A percentile compares a stretch with the other conserved stretches of the same genome.
Evolutionary conservation across 2,329 filamentous ascomycete genomes (phyloP).

Genomic region (Aspergillus awamori): DNA sequence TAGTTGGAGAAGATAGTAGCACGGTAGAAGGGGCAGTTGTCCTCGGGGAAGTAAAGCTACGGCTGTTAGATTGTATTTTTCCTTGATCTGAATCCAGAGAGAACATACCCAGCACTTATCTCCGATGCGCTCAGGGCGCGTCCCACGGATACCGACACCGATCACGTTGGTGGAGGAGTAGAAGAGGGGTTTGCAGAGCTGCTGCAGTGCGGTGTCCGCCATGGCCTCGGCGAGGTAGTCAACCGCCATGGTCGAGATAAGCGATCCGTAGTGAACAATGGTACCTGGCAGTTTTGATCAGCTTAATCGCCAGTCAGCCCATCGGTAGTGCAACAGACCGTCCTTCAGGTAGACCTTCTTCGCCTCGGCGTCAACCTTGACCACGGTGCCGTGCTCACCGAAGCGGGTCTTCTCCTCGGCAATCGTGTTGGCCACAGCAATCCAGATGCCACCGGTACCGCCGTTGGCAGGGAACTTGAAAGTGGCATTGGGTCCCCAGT

Average conservation of each 20-base stretch:
- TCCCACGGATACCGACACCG: slow-evolving; percentile 89
- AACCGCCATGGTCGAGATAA: slow-evolving; percentile 94
- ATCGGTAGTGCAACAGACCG: background rate
- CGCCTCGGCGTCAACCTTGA: slow-evolving; percentile 70
- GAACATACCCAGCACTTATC: slow-evolving; percentile 93
- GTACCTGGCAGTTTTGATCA: slow-evolving; percentile 68
- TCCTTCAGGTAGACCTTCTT: slow-evolving; percentile 54
- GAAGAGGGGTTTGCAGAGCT: slow-evolving; percentile 85
- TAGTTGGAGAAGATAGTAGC: slow-evolving; percentile 99
- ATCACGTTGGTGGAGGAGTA: slow-evolving; percentile 98
- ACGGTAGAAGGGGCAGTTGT: slow-evolving; percentile 98
- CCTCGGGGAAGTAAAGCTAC: slow-evolving; percentile 95
- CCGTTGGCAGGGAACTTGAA: slow-evolving; percentile 90
- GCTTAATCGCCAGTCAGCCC: background rate
- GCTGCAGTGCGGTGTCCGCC: slow-evolving; percentile 80
- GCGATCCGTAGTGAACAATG: slow-evolving; percentile 90
- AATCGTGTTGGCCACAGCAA: slow-evolving; percentile 88
- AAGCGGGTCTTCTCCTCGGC: slow-evolving; percentile 90
- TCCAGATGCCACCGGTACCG: slow-evolving; percentile 98
- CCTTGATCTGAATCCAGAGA: no score
- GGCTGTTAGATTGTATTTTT: background rate
- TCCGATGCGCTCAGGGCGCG: slow-evolving; percentile 90
- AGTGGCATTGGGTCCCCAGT: slow-evolving; percentile 97
- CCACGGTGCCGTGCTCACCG: slow-evolving; percentile 80
- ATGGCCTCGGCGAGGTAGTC: slow-evolving; percentile 85